Evolutionary conservation across 139 green algal species (phyloP).

Genomic region (Zygnema circumcarinatum): DNA sequence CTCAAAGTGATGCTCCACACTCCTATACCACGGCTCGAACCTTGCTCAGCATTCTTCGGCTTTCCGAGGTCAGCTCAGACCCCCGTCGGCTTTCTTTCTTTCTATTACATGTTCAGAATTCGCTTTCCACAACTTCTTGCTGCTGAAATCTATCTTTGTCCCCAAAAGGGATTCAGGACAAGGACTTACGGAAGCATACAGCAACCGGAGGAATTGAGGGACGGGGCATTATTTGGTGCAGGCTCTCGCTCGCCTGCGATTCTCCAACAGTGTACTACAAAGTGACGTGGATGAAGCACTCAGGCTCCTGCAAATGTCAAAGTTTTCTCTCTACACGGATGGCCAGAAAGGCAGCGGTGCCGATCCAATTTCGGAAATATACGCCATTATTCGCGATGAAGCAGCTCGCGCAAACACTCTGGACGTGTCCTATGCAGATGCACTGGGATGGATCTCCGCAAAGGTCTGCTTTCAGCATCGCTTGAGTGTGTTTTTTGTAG

Average conservation of each 20-base stretch:
- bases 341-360: conserved; percentile 18
- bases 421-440: conserved; percentile 54
- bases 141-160: background rate
- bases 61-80: conserved; percentile 75
- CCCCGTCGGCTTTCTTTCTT: no score
- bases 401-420: background rate
- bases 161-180: background rate
- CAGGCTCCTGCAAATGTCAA: conserved; percentile 89
- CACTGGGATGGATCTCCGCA: conserved; percentile 50
- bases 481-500: background rate
- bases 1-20: conserved; percentile 55
- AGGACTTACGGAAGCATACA: no score
- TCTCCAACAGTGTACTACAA: conserved; percentile 71
- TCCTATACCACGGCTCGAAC: conserved; percentile 86
- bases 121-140: background rate
- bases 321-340: conserved; percentile 75
- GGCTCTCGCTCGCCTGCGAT: conserved; percentile 85
- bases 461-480: conserved; percentile 55
- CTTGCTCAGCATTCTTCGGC: conserved; percentile 92
- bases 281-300: conserved; percentile 94
- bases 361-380: conserved; percentile 59
- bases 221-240: no score
- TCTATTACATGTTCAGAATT: background rate
- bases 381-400: conserved; percentile 64
- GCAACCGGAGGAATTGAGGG: no score